phyloP scores from a whole-genome alignment of 106 monocot genomes.

The Dactylorhiza incarnata region DNA sequence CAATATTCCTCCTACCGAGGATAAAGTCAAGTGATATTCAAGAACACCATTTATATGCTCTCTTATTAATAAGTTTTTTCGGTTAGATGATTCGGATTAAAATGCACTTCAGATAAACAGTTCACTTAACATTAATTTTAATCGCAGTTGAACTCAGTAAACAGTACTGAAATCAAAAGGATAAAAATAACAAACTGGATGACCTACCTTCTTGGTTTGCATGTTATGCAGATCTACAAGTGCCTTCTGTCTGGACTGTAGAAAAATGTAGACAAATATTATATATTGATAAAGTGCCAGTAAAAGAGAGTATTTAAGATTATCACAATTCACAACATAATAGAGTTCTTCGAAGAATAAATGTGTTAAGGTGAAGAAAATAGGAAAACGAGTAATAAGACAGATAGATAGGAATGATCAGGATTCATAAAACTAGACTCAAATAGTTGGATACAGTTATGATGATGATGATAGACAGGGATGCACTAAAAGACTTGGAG shows the following conservation, averaged over 20 bases:
- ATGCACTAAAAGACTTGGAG: not conserved
- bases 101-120: not conserved
- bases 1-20: not conserved
- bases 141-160: not conserved
- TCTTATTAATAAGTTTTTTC: not conserved
- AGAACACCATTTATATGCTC: not conserved
- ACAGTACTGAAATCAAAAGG: not conserved
- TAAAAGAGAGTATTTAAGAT: not conserved
- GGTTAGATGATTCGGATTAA: not conserved
- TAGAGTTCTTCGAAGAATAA: not conserved
- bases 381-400: not conserved
- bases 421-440: not conserved
- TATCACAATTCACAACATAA: not conserved
- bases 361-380: not conserved
- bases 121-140: not conserved
- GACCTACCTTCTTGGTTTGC: slow-evolving; percentile 58
- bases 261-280: not conserved
- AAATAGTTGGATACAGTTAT: too few species aligned
- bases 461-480: not conserved
- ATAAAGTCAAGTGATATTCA: not conserved
- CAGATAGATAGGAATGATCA: not conserved
- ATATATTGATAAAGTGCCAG: not conserved
- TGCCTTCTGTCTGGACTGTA: slow-evolving; percentile 96
- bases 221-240: slow-evolving; percentile 71
- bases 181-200: not conserved